Evolutionary conservation across 2,329 filamentous ascomycete genomes (phyloP), one percentile per base, ranked within the genome.

Genomic region (Sporothrix pallida): DNA sequence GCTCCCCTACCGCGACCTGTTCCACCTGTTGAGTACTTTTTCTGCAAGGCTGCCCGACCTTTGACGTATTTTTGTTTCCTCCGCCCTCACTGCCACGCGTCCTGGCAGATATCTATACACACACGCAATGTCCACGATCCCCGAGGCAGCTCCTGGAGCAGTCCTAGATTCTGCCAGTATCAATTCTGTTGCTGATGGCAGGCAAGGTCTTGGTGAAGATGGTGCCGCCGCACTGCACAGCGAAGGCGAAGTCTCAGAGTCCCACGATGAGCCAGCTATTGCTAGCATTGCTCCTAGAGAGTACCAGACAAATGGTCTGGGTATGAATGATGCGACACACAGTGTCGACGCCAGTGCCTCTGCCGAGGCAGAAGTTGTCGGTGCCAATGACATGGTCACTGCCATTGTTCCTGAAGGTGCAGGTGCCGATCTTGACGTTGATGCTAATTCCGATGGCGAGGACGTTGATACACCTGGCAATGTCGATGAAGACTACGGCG

Each of bases 151-250:
- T 13, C 17, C 74, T 9, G 73, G 44, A 44, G 74, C 76, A 58
- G 77, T 78, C 17, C n/a, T 17, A n/a, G 54, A 71, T 31, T 42
- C 15, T 71, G 69, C 15, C 62, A 54, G 48, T 31, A 54, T 7
- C 52, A 20, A 20, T 71, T 54, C 31, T 17, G n/a, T 60, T 23
- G 81, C 79, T 74, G 80, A 83, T 75, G 79, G 70, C 76, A 26
- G 9, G 15, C 52, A 23, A 56, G 52, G 81, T 78, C 78, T 82
- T 75, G 80, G 81, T 81, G 83, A 85, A 79, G 82, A 84, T 79
- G 85, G 84, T 80, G 86, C 84, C 79, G 80, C 86, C 77, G 83
- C 85, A 76, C 81, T 82, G 42, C 87, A 87, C 79, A 82, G 80
- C 78, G 83, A 84, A 69, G 80, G 83, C 73, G 80, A 80, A 60